Conservation (phyloP, 2,329 filamentous ascomycete species). For the Magnaporthales sp. region DNA sequence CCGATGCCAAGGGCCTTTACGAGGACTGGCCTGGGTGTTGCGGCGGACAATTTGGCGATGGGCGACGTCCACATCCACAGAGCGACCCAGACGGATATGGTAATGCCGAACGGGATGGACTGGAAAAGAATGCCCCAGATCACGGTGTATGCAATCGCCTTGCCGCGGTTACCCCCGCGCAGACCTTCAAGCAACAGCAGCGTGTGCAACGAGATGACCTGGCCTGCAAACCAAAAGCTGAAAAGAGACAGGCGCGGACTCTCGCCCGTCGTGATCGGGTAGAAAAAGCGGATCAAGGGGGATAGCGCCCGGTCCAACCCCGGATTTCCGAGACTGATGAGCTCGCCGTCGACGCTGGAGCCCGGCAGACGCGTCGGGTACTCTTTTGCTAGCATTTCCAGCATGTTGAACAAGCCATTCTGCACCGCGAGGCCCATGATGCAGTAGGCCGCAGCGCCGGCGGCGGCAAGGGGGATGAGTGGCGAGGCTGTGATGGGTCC, state of each 20-base stretch:
- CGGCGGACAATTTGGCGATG: neutral
- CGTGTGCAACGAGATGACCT: neutral
- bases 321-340: neutral
- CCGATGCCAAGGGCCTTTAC: neutral
- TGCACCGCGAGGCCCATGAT: neutral
- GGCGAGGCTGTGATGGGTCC: neutral
- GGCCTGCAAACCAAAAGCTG: conserved; percentile 3
- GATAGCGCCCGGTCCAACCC: conserved; percentile 10
- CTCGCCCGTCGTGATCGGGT: neutral
- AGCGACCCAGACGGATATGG: neutral
- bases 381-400: neutral
- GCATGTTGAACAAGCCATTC: neutral
- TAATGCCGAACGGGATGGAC: conserved; percentile 2
- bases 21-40: neutral
- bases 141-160: neutral
- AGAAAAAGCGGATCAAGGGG: conserved; percentile 12
- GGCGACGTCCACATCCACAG: conserved; percentile 3
- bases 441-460: conserved; percentile 2
- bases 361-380: conserved; percentile 1
- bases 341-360: neutral
- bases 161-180: neutral
- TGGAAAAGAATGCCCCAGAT: conserved; percentile 1
- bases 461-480: neutral
- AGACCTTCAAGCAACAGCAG: conserved; percentile 4
- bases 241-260: neutral